A percentile compares a stretch with the other conserved stretches of the same genome.
phyloP scores from a whole-genome alignment of 208 protist species.

The Leishmania gerbilli region DNA sequence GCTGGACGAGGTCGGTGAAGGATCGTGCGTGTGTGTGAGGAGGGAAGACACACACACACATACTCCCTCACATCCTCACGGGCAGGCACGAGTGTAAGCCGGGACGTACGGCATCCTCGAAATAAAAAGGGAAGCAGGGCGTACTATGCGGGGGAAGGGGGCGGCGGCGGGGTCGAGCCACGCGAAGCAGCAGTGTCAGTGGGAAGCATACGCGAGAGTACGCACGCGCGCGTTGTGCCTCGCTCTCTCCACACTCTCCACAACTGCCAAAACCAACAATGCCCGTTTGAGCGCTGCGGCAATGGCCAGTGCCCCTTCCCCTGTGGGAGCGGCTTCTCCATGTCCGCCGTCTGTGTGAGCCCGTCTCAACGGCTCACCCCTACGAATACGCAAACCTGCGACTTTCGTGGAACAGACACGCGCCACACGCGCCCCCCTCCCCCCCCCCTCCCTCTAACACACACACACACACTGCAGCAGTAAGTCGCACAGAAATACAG shows the following conservation, averaged over 20 bases:
- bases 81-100: not conserved
- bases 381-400: no score
- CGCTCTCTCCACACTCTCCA: not conserved
- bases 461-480: not conserved
- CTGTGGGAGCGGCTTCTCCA: not conserved
- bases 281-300: not conserved
- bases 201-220: not conserved
- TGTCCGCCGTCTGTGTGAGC: not conserved
- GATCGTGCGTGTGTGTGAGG: not conserved
- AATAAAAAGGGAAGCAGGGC: not conserved
- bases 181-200: not conserved
- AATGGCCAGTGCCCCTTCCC: not conserved
- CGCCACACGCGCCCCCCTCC: no score
- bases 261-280: not conserved
- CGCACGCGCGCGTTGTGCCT: not conserved
- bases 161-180: not conserved
- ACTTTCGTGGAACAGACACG: no score
- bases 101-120: not conserved
- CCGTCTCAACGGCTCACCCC: not conserved
- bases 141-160: not conserved
- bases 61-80: not conserved
- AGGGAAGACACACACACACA: not conserved
- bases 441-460: no score
- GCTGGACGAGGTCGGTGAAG: not conserved
- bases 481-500: not conserved